Base-by-base conservation (phyloP, 2,329 filamentous ascomycete species). In the Aureobasidium zeae region DNA sequence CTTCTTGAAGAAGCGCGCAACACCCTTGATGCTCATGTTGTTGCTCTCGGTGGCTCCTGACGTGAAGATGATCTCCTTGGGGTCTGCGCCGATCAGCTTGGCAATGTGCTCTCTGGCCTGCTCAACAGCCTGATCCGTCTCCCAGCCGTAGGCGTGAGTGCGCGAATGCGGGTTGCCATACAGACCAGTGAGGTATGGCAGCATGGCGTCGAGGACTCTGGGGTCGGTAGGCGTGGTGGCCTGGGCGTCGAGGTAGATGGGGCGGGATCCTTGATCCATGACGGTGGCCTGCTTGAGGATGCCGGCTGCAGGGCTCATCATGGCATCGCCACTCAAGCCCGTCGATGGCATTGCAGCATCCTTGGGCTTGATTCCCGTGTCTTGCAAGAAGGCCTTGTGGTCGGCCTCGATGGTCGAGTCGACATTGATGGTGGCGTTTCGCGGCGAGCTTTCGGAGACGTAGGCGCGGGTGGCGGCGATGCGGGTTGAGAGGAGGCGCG, bases 11-110 rank as follows among this genome's bases (percentile, higher is more conserved):
- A 98, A 98, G 51, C 89, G 77, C 15, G 91, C 88, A 7, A 98
- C 89, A 51, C 91, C 91, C 69, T 98, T 98, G 69, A 98, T 86
- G 65, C 87, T 94, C 91, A 98, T 98, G 59, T 98, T 98, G 68
- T 98, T 98, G 61, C 87, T 95, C 70, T 98, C 91, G 0, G 91
- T 98, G 12, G 91, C 91, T 44, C 91, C 91, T 57, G 88, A 95
- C 5, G 91, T 98, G 67, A 98, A 96, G 56, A 98, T 93, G 52
- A 98, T 96, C 63, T 98, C 91, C 67, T 98, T 98, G 5, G 91
- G 72, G 61, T 98, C 87, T 20, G 91, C 91, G 19, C 89, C 89
- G 52, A 98, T 91, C 44, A 98, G 74, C 28, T 73, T 74, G 3
- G 91, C 91, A 51, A 96, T 74, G 58, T 96, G 77, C 55, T 76